phyloP scores from a whole-genome alignment of 306 rosid species.

The Quillaja saponaria region DNA sequence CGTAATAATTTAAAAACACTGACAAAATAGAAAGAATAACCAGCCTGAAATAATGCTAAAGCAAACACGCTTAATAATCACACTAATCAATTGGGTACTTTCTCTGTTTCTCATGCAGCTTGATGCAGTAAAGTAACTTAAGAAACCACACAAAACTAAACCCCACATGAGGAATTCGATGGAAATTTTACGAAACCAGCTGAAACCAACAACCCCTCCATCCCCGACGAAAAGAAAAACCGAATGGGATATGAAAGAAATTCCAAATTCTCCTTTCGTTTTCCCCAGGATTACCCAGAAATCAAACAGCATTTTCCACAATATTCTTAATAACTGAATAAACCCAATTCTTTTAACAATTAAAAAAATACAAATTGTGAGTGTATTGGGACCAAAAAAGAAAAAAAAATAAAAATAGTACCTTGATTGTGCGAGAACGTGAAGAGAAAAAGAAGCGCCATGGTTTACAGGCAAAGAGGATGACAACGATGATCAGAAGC shows the following conservation, averaged over 20 bases:
- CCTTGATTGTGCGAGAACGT: slow-evolving; percentile 61
- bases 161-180: neutral
- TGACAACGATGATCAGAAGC: slow-evolving; percentile 67
- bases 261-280: slow-evolving; percentile 9
- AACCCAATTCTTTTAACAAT: neutral
- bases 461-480: slow-evolving; percentile 81
- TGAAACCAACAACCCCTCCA: neutral
- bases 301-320: slow-evolving; percentile 31
- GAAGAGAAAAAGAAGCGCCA: slow-evolving; percentile 79
- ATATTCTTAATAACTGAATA: neutral
- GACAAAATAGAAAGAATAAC: neutral
- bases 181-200: neutral
- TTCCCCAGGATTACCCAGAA: slow-evolving; percentile 25
- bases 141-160: neutral
- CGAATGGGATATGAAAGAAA: slow-evolving; percentile 11
- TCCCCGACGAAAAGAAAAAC: slow-evolving; percentile 1
- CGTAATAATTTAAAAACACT: slow-evolving; percentile 12
- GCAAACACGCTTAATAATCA: slow-evolving; percentile 12
- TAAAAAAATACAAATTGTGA: neutral
- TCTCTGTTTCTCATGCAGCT: slow-evolving; percentile 6
- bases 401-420: neutral
- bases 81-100: slow-evolving; percentile 1
- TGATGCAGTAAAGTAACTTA: slow-evolving; percentile 22
- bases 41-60: neutral
- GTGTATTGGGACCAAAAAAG: neutral